A percentile compares a stretch with the other conserved stretches of the same genome.
Conservation (phyloP, 176 grass and related monocot genomes). For the Metroxylon sagu region DNA sequence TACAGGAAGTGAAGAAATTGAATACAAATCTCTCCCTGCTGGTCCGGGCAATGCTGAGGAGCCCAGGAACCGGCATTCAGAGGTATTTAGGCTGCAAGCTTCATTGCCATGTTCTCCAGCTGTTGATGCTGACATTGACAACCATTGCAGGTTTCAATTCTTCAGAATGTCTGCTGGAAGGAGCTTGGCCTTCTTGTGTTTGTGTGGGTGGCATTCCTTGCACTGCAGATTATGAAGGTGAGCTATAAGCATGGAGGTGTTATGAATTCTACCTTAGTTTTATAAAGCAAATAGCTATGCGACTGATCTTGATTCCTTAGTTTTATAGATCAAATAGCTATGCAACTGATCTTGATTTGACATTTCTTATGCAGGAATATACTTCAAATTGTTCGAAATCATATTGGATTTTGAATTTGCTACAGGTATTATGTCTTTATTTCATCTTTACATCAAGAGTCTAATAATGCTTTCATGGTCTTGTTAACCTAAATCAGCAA, state of each 20-base stretch:
- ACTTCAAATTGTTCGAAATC: constrained; percentile 5
- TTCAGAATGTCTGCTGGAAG: constrained; percentile 15
- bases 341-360: background rate
- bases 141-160: constrained; percentile 2
- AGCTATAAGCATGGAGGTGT: background rate
- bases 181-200: constrained; percentile 13
- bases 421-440: background rate
- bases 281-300: background rate
- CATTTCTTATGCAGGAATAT: background rate
- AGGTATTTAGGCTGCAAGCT: background rate
- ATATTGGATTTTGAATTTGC: constrained; percentile 11
- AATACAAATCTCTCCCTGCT: constrained; percentile 5
- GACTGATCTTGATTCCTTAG: background rate
- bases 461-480: too few relatives aligned
- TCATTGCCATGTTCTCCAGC: too few relatives aligned
- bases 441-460: too few relatives aligned
- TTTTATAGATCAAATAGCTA: background rate
- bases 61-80: background rate
- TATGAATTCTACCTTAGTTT: too few relatives aligned
- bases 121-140: background rate
- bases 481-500: too few relatives aligned
- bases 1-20: background rate
- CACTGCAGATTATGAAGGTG: constrained; percentile 15
- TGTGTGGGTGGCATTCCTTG: constrained; percentile 9
- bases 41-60: background rate